Evolutionary conservation across 1,284 basidiomycete species (phyloP).

Genomic region (Irpex sp.): DNA sequence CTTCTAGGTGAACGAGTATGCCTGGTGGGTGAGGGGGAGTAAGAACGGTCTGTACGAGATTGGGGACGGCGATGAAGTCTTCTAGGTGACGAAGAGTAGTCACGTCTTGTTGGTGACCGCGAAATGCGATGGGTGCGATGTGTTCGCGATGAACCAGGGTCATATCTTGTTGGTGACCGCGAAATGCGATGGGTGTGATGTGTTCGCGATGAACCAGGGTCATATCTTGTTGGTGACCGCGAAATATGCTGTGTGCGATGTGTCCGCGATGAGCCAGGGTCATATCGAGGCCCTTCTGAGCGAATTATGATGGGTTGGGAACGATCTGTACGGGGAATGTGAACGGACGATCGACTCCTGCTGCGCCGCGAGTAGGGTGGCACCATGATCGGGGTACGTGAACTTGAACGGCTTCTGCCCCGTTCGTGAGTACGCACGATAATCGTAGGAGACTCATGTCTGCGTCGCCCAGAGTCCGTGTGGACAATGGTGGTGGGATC

Average conservation of each 20-base stretch:
- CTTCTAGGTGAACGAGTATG: background rate
- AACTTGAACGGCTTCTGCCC: background rate
- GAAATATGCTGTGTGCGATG: background rate
- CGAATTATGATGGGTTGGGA: background rate
- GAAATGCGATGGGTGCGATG: background rate
- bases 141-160: background rate
- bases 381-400: background rate
- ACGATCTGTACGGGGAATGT: background rate
- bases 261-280: background rate
- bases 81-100: background rate
- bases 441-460: background rate
- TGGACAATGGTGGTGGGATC: background rate
- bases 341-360: background rate
- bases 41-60: background rate
- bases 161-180: background rate
- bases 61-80: background rate
- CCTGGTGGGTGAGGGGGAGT: background rate
- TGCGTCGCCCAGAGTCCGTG: background rate
- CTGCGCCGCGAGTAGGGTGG: background rate
- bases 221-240: background rate
- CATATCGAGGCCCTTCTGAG: background rate
- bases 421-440: background rate
- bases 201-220: background rate
- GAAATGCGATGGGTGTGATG: background rate
- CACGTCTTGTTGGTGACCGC: background rate